phyloP scores from a whole-genome alignment of 192 early-diverging fungal species.

The Coemansia sp. region DNA sequence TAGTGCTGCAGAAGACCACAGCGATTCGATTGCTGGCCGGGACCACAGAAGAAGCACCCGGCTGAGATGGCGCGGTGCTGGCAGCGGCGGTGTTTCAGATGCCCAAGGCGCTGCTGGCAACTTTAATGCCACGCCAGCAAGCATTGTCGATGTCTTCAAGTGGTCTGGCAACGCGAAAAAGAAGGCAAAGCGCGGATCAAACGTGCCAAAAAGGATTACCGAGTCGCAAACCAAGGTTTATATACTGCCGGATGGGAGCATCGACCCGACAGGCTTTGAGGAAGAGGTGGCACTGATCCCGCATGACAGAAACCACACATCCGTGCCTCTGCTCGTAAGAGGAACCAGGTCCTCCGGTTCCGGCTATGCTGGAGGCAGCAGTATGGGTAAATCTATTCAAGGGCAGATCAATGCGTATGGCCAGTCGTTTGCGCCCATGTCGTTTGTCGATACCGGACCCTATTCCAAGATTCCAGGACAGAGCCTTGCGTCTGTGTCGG shows the following conservation, averaged over 20 bases:
- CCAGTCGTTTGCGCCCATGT: conserved; percentile 19
- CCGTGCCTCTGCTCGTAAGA: conserved; percentile 18
- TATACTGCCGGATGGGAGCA: conserved; percentile 35
- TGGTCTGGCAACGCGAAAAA: conserved; percentile 25
- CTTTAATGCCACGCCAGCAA: conserved; percentile 21
- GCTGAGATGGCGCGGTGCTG: conserved; percentile 31
- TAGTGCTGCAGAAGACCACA: conserved; percentile 26
- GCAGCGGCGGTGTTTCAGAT: background rate
- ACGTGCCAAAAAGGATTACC: conserved; percentile 22
- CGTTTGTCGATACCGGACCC: conserved; percentile 33
- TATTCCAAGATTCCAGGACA: conserved; percentile 5
- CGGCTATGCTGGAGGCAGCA: background rate
- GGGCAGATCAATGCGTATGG: conserved; percentile 21
- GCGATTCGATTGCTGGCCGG: conserved; percentile 23
- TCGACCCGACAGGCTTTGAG: conserved; percentile 34
- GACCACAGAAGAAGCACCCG: conserved; percentile 39
- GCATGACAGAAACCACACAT: conserved; percentile 7
- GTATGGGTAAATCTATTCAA: background rate
- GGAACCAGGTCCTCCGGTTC: background rate
- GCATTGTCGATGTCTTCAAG: conserved; percentile 40
- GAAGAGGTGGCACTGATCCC: conserved; percentile 26
- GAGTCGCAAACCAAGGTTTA: conserved; percentile 29
- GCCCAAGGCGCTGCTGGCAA: background rate
- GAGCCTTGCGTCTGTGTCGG: background rate
- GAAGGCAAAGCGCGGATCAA: conserved; percentile 10